Conservation (phyloP, 768 basidiomycete genomes). For the Boletus sp. region DNA sequence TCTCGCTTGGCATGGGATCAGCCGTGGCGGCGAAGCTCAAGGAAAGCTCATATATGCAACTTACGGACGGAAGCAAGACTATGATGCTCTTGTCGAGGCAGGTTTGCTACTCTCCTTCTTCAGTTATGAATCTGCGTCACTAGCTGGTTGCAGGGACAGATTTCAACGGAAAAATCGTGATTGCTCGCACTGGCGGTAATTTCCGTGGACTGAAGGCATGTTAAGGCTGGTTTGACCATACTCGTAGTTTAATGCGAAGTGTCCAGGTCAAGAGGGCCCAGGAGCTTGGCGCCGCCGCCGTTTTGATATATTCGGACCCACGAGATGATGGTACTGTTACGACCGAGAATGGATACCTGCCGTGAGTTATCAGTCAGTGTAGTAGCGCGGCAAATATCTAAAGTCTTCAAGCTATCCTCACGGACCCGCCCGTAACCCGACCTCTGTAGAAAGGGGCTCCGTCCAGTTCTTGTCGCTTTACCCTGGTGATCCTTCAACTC, state of each 20-base stretch:
- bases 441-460: conserved; percentile 82
- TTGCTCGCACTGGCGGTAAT: conserved; percentile 71
- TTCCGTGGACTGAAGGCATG: conserved; percentile 90
- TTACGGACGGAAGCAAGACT: conserved; percentile 63
- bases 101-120: conserved; percentile 31
- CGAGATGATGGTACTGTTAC: conserved; percentile 86
- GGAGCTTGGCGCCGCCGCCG: conserved; percentile 80
- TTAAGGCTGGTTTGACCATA: conserved; percentile 5
- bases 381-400: background rate
- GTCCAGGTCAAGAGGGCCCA: conserved; percentile 78
- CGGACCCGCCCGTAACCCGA: conserved; percentile 86
- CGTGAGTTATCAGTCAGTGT: conserved; percentile 35
- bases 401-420: conserved; percentile 43
- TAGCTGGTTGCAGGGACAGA: conserved; percentile 47
- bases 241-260: conserved; percentile 24
- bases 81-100: conserved; percentile 52
- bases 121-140: background rate
- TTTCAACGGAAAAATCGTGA: conserved; percentile 74
- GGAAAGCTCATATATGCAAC: conserved; percentile 58
- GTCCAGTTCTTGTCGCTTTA: conserved; percentile 70
- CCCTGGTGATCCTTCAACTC: conserved; percentile 83
- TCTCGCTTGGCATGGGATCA: conserved; percentile 69
- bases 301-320: conserved; percentile 84
- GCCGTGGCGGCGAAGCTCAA: conserved; percentile 61
- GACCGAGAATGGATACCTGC: conserved; percentile 69